Conservation (phyloP, 768 basidiomycete genomes). For the Piloderma croceum region DNA sequence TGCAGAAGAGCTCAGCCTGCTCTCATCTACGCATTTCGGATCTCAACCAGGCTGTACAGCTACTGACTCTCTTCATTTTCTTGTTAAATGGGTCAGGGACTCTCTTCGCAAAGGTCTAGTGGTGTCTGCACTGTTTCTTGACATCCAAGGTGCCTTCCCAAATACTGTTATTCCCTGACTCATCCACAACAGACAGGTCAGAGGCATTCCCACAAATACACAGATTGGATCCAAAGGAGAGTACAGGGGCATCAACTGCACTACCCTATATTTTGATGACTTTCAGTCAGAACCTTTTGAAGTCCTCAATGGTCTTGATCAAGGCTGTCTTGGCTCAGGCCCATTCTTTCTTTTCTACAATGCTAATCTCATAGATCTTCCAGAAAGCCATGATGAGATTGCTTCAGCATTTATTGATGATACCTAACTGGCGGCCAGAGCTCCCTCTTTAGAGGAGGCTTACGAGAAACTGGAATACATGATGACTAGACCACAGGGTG, state of each 20-base stretch:
- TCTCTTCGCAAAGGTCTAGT: slow-evolving; percentile 10
- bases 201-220: slow-evolving; percentile 10
- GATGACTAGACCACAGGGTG: slow-evolving; percentile 15
- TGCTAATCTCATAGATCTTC: slow-evolving; percentile 13
- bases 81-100: slow-evolving; percentile 11
- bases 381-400: slow-evolving; percentile 3
- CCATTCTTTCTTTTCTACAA: slow-evolving; percentile 15
- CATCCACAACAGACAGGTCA: slow-evolving; percentile 8
- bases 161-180: neutral
- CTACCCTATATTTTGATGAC: slow-evolving; percentile 18
- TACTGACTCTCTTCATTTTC: slow-evolving; percentile 11
- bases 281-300: slow-evolving; percentile 7
- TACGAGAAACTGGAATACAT: slow-evolving; percentile 14
- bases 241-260: slow-evolving; percentile 5
- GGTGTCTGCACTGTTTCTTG: slow-evolving; percentile 1
- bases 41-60: slow-evolving; percentile 9
- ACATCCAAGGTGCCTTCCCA: slow-evolving; percentile 8
- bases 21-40: slow-evolving; percentile 12
- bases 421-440: slow-evolving; percentile 2
- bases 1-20: neutral
- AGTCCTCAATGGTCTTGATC: neutral
- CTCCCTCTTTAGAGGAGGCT: too few relatives aligned
- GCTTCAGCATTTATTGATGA: slow-evolving; percentile 12
- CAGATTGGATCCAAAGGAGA: slow-evolving; percentile 3
- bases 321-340: slow-evolving; percentile 9